Conservation (phyloP, 805 yeast genomes). For the Saccharomycopsis schoenii region DNA sequence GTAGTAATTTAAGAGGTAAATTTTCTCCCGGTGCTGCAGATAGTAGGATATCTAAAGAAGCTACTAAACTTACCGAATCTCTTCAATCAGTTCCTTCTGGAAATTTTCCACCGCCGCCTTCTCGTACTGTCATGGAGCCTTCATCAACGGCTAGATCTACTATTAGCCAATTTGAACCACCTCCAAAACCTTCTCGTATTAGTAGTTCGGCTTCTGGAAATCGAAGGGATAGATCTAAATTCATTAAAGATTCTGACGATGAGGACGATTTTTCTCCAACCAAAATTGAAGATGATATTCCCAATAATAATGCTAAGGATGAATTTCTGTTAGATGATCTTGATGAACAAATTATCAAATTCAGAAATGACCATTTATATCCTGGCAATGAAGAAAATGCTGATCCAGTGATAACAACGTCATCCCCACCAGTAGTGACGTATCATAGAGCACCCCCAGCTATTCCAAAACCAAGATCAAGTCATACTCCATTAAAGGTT, state of each 20-base stretch:
- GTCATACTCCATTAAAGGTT: neutral
- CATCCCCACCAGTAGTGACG: neutral
- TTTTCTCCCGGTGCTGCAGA: neutral
- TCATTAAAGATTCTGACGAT: neutral
- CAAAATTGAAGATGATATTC: neutral
- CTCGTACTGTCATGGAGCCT: neutral
- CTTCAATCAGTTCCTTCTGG: neutral
- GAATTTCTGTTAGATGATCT: neutral
- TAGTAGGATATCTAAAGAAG: neutral
- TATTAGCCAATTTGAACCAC: constrained; percentile 10
- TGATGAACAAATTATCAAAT: neutral
- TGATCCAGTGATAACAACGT: neutral
- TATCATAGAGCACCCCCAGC: neutral
- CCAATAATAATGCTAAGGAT: neutral
- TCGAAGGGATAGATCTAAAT: neutral
- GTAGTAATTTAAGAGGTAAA: neutral
- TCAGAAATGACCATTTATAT: neutral
- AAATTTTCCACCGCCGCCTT: neutral
- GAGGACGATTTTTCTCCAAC: neutral
- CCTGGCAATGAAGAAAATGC: neutral
- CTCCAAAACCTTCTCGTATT: constrained; percentile 17
- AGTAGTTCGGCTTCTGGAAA: neutral
- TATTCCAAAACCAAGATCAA: neutral
- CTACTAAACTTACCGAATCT: neutral
- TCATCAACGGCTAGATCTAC: neutral